A percentile compares a stretch with the other conserved stretches of the same genome.
phyloP scores from a whole-genome alignment of 148 eudicot genomes.

The Amaranthus hypochondriacus region DNA sequence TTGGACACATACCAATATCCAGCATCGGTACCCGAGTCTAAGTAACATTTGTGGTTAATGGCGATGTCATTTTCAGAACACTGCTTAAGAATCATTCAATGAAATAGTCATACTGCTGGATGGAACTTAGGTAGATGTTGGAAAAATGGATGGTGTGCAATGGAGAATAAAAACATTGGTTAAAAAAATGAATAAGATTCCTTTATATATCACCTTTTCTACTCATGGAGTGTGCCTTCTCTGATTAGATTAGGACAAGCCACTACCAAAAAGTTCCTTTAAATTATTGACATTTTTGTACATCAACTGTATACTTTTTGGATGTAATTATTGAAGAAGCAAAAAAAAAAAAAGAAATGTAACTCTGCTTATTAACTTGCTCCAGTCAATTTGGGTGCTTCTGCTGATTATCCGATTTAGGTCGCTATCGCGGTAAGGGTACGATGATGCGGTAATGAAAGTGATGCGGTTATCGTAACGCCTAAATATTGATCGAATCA shows the following conservation, averaged over 20 bases:
- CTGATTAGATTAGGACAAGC: conserved; percentile 21
- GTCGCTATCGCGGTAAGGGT: no score
- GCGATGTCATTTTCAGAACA: background rate
- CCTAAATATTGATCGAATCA: no score
- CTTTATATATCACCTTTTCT: conserved; percentile 22
- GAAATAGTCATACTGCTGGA: conserved; percentile 1
- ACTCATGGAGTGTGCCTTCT: conserved; percentile 23
- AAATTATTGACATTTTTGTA: conserved; percentile 23
- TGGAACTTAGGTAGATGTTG: conserved; percentile 9
- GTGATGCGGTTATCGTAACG: no score
- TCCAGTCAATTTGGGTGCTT: conserved; percentile 7
- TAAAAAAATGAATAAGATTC: conserved; percentile 33
- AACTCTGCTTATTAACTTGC: conserved; percentile 10
- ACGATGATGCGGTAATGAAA: no score
- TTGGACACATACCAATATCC: no score
- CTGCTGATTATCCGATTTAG: conserved; percentile 6
- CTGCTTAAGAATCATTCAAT: conserved; percentile 1
- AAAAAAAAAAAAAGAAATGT: background rate
- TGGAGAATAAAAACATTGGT: conserved; percentile 23
- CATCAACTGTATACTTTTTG: conserved; percentile 10
- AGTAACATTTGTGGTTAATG: background rate
- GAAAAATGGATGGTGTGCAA: conserved; percentile 26
- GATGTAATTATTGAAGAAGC: background rate
- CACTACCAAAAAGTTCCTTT: conserved; percentile 29
- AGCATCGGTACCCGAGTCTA: no score